phyloP scores from a whole-genome alignment of 352 stramenopile genomes.

The Globisporangium polare region DNA sequence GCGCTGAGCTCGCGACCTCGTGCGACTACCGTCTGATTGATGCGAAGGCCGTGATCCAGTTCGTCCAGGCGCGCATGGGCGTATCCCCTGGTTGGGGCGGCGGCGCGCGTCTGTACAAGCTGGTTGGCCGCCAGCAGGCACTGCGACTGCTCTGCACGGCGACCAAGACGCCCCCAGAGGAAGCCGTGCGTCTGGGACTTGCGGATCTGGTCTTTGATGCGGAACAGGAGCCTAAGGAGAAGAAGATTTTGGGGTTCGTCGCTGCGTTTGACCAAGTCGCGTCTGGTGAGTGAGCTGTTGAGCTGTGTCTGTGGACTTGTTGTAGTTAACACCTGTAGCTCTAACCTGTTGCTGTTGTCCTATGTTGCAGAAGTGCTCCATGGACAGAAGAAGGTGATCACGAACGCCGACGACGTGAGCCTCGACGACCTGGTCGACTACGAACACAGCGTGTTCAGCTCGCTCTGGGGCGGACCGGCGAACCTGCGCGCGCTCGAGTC shows the following conservation, averaged over 20 bases:
- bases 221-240: constrained; percentile 21
- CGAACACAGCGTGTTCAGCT: constrained; percentile 64
- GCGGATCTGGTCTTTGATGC: constrained; percentile 57
- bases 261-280: constrained; percentile 42
- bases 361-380: constrained; percentile 55
- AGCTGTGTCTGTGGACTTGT: neutral
- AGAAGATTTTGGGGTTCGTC: constrained; percentile 44
- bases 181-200: constrained; percentile 59
- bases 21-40: constrained; percentile 82
- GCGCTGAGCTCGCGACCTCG: constrained; percentile 74
- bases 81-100: constrained; percentile 84
- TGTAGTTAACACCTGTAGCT: neutral
- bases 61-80: constrained; percentile 82
- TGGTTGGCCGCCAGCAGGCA: constrained; percentile 69
- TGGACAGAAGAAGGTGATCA: constrained; percentile 67
- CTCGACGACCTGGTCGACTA: constrained; percentile 54
- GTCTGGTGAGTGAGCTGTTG: constrained; percentile 32
- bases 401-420: constrained; percentile 62
- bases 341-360: neutral
- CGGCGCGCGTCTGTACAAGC: constrained; percentile 64
- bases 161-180: constrained; percentile 40
- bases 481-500: constrained; percentile 66
- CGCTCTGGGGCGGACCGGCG: constrained; percentile 68
- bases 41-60: constrained; percentile 67
- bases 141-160: constrained; percentile 71